Percentiles rank a stretch among this genome's conserved stretches.
These are phyloP conservation scores for Dichotomocladium elegans DNA, from an alignment of 371 early-diverging fungal species.

Conservation along the genomic window DNA sequence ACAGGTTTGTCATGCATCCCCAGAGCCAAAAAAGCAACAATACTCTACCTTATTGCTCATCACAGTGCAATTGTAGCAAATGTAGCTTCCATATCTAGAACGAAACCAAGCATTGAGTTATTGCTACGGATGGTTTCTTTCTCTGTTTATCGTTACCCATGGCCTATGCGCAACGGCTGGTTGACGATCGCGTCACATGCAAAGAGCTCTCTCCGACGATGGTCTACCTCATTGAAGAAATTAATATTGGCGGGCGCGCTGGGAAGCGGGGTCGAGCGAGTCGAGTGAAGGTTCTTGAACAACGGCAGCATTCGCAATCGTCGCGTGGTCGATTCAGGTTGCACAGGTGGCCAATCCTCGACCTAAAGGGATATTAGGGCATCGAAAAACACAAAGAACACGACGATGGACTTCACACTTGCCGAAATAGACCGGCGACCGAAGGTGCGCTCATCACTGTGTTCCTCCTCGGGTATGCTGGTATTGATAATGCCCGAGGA, in stretches of 20 bases:
- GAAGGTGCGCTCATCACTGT: not conserved
- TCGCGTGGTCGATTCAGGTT: not conserved
- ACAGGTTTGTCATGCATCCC: not conserved
- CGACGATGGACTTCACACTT: too few species aligned
- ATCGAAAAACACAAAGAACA: too few species aligned
- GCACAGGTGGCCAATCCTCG: not conserved
- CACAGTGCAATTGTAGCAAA: conserved; percentile 51
- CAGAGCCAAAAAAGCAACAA: not conserved
- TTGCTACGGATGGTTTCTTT: not conserved
- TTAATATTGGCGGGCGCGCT: conserved; percentile 29
- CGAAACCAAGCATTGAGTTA: not conserved
- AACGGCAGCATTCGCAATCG: conserved; percentile 1
- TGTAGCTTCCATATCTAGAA: conserved; percentile 45
- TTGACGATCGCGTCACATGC: conserved; percentile 48
- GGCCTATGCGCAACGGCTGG: conserved; percentile 45
- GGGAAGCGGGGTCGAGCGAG: conserved; percentile 12
- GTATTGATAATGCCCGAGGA: not conserved
- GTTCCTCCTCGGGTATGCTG: not conserved
- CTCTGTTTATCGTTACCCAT: too few species aligned
- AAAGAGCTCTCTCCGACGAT: conserved; percentile 26
- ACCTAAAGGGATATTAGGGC: not conserved
- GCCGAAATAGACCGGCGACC: not conserved
- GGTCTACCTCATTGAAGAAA: conserved; percentile 25
- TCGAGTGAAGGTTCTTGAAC: conserved; percentile 7
- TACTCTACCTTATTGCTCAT: conserved; percentile 36